phyloP scores from a whole-genome alignment of 2,329 filamentous ascomycete species.

The Talaromyces sp. region DNA sequence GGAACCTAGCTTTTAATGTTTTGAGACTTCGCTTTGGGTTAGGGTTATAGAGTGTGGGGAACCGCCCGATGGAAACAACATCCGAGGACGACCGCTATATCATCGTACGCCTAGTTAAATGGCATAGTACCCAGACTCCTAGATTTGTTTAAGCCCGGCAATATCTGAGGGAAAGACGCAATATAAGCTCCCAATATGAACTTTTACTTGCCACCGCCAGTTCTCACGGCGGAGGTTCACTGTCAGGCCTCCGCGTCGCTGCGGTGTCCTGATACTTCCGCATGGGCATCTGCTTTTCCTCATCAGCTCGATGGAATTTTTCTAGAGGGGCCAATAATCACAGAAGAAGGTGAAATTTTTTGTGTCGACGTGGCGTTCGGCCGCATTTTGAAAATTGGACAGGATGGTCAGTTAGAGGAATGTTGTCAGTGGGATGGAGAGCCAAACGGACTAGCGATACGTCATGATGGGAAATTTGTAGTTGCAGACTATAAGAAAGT shows the following conservation, averaged over 20 bases:
- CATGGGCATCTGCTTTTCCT: slow-evolving; percentile 37
- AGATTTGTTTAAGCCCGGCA: no score
- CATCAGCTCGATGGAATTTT: slow-evolving; percentile 29
- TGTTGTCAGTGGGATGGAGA: slow-evolving; percentile 36
- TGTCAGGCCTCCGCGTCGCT: slow-evolving; percentile 32
- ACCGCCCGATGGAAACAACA: no score
- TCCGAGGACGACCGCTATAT: no score
- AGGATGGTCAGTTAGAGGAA: slow-evolving; percentile 24
- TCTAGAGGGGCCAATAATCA: slow-evolving; percentile 34
- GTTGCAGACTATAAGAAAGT: slow-evolving; percentile 43
- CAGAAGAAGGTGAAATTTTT: slow-evolving; percentile 30
- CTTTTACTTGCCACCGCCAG: slow-evolving; percentile 17
- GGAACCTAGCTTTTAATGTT: no score
- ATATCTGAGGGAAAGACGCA: no score
- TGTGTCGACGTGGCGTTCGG: slow-evolving; percentile 39
- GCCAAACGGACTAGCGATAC: slow-evolving; percentile 36
- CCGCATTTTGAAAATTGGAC: slow-evolving; percentile 31
- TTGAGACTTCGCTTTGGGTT: no score
- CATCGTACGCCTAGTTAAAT: no score
- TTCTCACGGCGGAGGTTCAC: slow-evolving; percentile 31
- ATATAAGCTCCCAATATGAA: neutral
- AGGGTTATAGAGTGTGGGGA: no score
- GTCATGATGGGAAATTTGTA: slow-evolving; percentile 28
- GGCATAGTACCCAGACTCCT: no score
- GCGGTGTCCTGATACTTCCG: slow-evolving; percentile 27